A percentile compares a stretch with the other conserved stretches of the same genome.
Conservation (phyloP, 2,329 filamentous ascomycete genomes). For the Pseudogymnoascus sp. region DNA sequence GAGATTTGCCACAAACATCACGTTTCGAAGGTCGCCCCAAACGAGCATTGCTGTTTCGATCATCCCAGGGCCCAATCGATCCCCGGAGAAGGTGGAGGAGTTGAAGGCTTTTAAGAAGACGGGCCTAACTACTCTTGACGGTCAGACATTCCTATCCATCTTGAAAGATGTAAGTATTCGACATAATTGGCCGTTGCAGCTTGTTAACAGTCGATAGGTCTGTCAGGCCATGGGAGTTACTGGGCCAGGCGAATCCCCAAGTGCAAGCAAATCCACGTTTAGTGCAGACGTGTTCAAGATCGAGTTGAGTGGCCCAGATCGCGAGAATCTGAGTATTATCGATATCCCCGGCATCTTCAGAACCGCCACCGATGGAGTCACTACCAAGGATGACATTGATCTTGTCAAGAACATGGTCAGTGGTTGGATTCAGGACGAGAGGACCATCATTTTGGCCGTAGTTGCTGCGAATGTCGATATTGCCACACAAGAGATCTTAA, state of each 20-base stretch:
- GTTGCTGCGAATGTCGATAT: conserved; percentile 19
- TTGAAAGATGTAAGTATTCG: conserved; percentile 12
- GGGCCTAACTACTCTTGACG: conserved; percentile 10
- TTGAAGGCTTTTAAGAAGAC: conserved; percentile 7
- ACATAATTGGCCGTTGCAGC: neutral
- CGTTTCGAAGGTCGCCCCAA: conserved; percentile 13
- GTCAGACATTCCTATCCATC: conserved; percentile 11
- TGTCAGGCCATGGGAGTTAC: conserved; percentile 14
- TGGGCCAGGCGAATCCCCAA: conserved; percentile 10
- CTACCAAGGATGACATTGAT: conserved; percentile 33
- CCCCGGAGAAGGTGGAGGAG: neutral
- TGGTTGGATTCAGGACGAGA: conserved; percentile 44
- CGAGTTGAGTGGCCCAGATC: conserved; percentile 26
- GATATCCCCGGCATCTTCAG: conserved; percentile 51
- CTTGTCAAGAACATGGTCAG: conserved; percentile 40
- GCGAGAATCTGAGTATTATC: conserved; percentile 47
- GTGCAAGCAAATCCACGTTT: conserved; percentile 11
- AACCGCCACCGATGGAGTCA: conserved; percentile 19
- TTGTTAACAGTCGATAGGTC: conserved; percentile 5
- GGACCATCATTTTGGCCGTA: conserved; percentile 24
- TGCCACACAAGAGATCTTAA: conserved; percentile 26
- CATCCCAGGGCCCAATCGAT: conserved; percentile 10
- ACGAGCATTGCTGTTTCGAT: conserved; percentile 25
- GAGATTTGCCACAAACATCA: conserved; percentile 37
- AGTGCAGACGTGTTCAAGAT: conserved; percentile 18